Evolutionary conservation across 352 stramenopile species (phyloP).

Genomic region (Thalassiosira mediterranea): DNA sequence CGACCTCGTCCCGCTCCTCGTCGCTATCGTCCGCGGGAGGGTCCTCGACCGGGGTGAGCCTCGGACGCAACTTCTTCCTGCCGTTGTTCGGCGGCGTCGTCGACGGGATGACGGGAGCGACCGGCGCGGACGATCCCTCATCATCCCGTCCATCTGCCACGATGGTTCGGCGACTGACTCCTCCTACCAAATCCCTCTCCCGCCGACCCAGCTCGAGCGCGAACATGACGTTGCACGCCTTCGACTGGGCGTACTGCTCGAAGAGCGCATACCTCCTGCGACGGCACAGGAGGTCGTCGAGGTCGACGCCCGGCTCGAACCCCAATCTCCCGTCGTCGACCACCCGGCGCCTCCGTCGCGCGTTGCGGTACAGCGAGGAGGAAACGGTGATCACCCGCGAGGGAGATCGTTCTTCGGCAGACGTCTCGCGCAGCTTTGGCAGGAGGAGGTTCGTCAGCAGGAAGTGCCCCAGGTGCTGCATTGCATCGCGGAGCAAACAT

Average conservation of each 20-base stretch:
- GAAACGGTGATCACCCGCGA: slow-evolving; percentile 40
- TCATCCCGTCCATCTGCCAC: no score
- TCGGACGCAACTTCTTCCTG: slow-evolving; percentile 14
- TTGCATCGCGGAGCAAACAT: no score
- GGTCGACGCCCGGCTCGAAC: slow-evolving; percentile 40
- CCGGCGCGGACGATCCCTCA: no score
- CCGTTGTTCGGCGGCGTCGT: no score
- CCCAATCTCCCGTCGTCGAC: slow-evolving; percentile 32
- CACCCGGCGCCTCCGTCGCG: slow-evolving; percentile 20
- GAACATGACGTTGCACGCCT: slow-evolving; percentile 73
- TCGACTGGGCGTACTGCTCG: slow-evolving; percentile 66
- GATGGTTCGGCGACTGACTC: no score
- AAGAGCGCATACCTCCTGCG: slow-evolving; percentile 60
- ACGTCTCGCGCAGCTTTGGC: slow-evolving; percentile 38
- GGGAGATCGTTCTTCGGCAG: slow-evolving; percentile 18
- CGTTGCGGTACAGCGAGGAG: slow-evolving; percentile 33
- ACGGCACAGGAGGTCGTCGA: slow-evolving; percentile 57
- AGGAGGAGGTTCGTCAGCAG: slow-evolving; percentile 70
- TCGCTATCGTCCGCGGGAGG: not conserved
- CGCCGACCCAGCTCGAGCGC: slow-evolving; percentile 43
- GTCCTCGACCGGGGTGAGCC: slow-evolving; percentile 4
- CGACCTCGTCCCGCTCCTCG: slow-evolving; percentile 17
- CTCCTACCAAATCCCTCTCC: no score
- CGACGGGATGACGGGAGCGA: no score
- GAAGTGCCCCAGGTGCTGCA: slow-evolving; percentile 78